Conservation (phyloP, 371 early-diverging fungal genomes). For the Smittium culicis region DNA sequence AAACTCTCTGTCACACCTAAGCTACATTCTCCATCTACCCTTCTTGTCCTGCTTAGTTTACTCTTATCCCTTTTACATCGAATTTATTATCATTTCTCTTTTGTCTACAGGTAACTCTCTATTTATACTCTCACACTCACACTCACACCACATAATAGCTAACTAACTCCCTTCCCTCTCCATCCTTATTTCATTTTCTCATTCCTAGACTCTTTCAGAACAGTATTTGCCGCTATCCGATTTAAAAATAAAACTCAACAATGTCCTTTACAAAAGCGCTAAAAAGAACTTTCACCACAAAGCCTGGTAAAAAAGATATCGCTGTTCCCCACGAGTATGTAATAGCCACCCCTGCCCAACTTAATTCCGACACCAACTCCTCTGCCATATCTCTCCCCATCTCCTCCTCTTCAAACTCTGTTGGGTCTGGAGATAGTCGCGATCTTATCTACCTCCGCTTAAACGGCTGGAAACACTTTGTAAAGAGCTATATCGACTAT, state of each 20-base stretch:
- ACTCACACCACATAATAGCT: too few relatives aligned
- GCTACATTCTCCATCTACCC: too few relatives aligned
- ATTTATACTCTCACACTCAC: too few relatives aligned
- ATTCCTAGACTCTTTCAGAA: too few relatives aligned
- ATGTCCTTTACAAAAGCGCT: conserved; percentile 6
- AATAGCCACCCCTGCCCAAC: not conserved
- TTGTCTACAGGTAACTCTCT: too few relatives aligned
- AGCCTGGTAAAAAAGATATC: not conserved
- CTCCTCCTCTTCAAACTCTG: conserved; percentile 14
- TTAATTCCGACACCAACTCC: not conserved
- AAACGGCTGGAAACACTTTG: conserved; percentile 23
- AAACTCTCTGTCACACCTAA: too few relatives aligned
- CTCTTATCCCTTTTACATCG: too few relatives aligned
- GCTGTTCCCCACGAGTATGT: conserved; percentile 10
- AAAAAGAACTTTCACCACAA: not conserved
- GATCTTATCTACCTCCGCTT: conserved; percentile 29
- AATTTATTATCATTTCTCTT: too few relatives aligned
- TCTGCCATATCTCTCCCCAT: not conserved
- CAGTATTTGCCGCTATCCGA: too few relatives aligned
- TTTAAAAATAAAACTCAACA: conserved; percentile 13
- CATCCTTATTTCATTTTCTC: too few relatives aligned
- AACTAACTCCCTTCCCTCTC: too few relatives aligned
- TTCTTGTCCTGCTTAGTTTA: too few relatives aligned
- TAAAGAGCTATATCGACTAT: conserved; percentile 24
- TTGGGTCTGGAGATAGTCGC: conserved; percentile 23